Percentiles rank a stretch among this genome's conserved stretches.
These are phyloP conservation scores for Neurospora crassa DNA, from an alignment of 2,329 filamentous ascomycete genomes.

Conservation along the genomic window DNA sequence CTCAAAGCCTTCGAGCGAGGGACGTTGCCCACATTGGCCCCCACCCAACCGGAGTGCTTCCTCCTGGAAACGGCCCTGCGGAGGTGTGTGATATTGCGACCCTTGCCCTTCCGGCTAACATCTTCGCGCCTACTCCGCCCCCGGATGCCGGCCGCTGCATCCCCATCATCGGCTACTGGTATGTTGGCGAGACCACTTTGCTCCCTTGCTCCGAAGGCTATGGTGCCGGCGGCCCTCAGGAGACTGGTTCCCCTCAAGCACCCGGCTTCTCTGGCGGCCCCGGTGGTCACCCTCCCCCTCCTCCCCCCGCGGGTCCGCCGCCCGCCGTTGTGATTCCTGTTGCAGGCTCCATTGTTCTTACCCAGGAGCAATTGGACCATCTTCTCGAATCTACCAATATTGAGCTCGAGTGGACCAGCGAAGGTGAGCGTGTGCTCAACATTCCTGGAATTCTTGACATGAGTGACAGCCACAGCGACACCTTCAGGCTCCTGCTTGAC, in stretches of 20 bases:
- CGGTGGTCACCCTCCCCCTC: not conserved
- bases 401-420: not conserved
- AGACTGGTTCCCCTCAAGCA: not conserved
- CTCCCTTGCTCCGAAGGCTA: not conserved
- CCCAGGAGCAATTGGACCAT: not conserved
- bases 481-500: not conserved
- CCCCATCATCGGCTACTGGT: not conserved
- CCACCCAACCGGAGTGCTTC: not conserved
- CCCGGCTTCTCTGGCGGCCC: not conserved
- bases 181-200: not conserved
- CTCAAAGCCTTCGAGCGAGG: not conserved
- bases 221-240: not conserved
- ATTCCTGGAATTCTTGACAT: not conserved
- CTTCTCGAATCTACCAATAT: not conserved
- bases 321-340: not conserved
- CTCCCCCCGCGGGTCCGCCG: not conserved
- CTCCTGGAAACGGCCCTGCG: not conserved
- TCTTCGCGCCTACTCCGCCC: not conserved
- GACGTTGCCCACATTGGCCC: not conserved
- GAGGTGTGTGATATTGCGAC: not conserved
- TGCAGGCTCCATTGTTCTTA: not conserved
- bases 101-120: not conserved
- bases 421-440: not conserved
- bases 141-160: not conserved
- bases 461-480: not conserved